phyloP scores from a whole-genome alignment of 2,329 filamentous ascomycete genomes.

The Stachybotrys chartarum region DNA sequence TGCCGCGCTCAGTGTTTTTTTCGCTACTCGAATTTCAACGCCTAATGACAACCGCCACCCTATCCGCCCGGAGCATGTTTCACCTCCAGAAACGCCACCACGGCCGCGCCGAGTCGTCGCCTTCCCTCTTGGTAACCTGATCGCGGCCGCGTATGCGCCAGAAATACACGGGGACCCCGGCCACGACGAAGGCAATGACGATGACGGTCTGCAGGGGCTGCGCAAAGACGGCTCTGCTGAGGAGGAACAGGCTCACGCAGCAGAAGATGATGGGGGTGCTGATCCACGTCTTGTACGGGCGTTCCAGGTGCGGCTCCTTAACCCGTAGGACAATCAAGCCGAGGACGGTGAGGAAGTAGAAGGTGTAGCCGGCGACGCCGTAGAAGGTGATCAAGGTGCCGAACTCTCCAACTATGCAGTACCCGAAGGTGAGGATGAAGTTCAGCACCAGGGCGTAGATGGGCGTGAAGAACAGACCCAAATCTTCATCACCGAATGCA shows the following conservation, averaged over 20 bases:
- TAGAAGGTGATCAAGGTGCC: constrained; percentile 91
- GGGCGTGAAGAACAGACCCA: constrained; percentile 86
- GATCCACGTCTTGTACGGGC: constrained; percentile 95
- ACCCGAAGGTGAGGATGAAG: constrained; percentile 61
- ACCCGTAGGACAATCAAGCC: constrained; percentile 88
- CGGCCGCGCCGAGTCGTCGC: constrained; percentile 22
- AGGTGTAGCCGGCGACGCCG: constrained; percentile 92
- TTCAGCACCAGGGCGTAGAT: constrained; percentile 87
- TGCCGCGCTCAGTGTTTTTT: too few species aligned
- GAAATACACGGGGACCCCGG: constrained; percentile 82
- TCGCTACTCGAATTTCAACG: too few species aligned
- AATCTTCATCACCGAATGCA: constrained; percentile 68
- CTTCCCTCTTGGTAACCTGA: constrained; percentile 35
- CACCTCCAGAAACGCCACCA: constrained; percentile 58
- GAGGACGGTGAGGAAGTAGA: constrained; percentile 93
- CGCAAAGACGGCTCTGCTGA: constrained; percentile 82
- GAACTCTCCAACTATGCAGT: constrained; percentile 85
- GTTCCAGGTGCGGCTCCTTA: constrained; percentile 75
- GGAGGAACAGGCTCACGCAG: constrained; percentile 88
- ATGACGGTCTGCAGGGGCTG: constrained; percentile 85
- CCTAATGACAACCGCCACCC: too few species aligned
- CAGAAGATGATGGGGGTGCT: constrained; percentile 96
- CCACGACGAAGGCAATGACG: constrained; percentile 77
- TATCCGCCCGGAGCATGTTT: neutral
- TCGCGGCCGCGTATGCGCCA: constrained; percentile 70